Evolutionary conservation across 1,139 yeast species (phyloP), one percentile per base, ranked within the genome.

Genomic region (Kazachstania sp.): DNA sequence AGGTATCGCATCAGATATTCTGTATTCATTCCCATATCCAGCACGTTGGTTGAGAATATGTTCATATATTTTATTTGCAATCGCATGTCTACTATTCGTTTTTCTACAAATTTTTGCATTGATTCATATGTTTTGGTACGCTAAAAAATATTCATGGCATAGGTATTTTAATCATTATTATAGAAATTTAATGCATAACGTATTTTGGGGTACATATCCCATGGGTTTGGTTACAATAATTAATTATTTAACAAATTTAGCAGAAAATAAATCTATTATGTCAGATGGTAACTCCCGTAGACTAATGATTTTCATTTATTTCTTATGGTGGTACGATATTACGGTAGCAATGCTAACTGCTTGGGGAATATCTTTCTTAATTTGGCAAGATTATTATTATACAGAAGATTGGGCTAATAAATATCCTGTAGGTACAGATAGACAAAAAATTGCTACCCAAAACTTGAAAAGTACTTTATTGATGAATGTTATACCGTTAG

Each of bases 181-280:
- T 44, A 51, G 53, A 32, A 53, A 80, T 52, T 73, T 78, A 2
- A 57, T 66, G 9, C 70, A 74, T 39, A 75, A 82, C 26, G 76
- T 80, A 4, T 85, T 79, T 57, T 68, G 86, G 71, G 95, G 95
- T 3, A 80, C 90, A 53, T 74, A 75, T 47, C 82, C 86, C 13
- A 87, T 87, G 95, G 95, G 87, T 0, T 71, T 73, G 50, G 73
- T 78, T 18, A 79, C 95, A 2, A 65, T 86, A 51, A 72, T 83
- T 43, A 82, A 79, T 59, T 61, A 52, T 38, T 74, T 76, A 65
- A 65, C 78, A 19, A 66, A 68, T 40, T 64, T 65, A 45, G 60
- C 77, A 3, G n/a, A 47, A 12, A 30, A 18, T 23, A n/a, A 13
- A 30, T 23, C 41, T 34, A 13, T 32, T 16, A 19, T 41, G 31